A percentile compares a stretch with the other conserved stretches of the same genome.
phyloP scores from a whole-genome alignment of 441 rosid species.

The Dalechampia spathulata region DNA sequence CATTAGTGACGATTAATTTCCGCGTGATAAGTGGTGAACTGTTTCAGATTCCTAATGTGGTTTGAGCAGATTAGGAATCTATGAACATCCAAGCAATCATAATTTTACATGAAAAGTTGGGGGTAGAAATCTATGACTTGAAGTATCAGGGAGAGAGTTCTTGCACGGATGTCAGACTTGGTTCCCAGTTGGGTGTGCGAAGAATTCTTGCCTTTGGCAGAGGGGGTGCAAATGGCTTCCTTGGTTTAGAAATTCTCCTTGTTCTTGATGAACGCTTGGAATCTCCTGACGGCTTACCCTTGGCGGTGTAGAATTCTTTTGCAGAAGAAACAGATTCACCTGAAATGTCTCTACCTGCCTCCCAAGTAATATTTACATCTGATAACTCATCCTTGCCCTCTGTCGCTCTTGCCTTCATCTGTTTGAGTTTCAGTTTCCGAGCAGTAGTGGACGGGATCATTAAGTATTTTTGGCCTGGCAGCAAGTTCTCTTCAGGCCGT shows the following conservation, averaged over 20 bases:
- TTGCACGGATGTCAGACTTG: slow-evolving; percentile 44
- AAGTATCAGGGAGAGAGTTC: slow-evolving; percentile 55
- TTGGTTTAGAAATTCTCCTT: slow-evolving; percentile 20
- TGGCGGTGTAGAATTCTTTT: slow-evolving; percentile 39
- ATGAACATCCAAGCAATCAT: no score
- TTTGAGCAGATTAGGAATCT: no score
- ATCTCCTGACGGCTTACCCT: slow-evolving; percentile 16
- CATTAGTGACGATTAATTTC: no score
- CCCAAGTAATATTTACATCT: no score
- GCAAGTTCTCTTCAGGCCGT: slow-evolving; percentile 37
- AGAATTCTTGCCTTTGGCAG: slow-evolving; percentile 25
- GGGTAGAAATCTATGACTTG: no score
- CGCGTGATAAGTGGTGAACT: no score
- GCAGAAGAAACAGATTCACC: slow-evolving; percentile 37
- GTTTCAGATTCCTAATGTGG: no score
- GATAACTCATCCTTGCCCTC: no score
- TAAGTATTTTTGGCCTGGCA: slow-evolving; percentile 47
- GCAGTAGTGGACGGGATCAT: slow-evolving; percentile 43
- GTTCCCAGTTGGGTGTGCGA: slow-evolving; percentile 39
- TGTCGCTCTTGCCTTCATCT: slow-evolving; percentile 14
- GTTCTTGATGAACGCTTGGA: slow-evolving; percentile 6
- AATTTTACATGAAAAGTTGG: no score
- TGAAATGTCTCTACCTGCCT: no score
- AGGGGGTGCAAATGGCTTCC: slow-evolving; percentile 52
- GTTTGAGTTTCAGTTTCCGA: slow-evolving; percentile 34